phyloP scores from a whole-genome alignment of 2,329 filamentous ascomycete species.

The Fusarium albidum region DNA sequence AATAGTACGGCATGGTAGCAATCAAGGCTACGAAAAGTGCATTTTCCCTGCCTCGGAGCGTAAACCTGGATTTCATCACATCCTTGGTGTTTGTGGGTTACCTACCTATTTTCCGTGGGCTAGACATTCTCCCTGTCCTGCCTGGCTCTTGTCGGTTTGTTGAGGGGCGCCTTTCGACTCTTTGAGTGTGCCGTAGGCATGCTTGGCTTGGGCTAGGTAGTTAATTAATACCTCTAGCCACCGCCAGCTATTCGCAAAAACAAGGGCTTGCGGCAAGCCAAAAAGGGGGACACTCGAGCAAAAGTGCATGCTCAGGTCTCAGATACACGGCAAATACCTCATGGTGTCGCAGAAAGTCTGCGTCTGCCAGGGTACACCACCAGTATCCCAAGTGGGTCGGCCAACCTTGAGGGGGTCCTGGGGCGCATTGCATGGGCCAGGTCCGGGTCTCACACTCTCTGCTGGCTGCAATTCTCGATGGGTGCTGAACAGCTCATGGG shows the following conservation, averaged over 20 bases:
- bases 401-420: slow-evolving; percentile 6
- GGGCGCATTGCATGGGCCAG: neutral
- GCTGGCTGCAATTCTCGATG: slow-evolving; percentile 8
- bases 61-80: neutral
- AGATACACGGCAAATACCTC: neutral
- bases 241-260: neutral
- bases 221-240: no score
- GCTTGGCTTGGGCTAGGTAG: no score
- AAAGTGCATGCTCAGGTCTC: no score
- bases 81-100: slow-evolving; percentile 1
- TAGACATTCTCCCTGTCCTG: no score
- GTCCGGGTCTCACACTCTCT: neutral
- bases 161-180: no score
- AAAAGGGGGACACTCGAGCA: slow-evolving; percentile 12
- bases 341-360: neutral
- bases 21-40: slow-evolving; percentile 13
- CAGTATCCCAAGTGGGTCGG: slow-evolving; percentile 1
- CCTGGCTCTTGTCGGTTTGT: no score
- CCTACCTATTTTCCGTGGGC: neutral
- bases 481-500: slow-evolving; percentile 8
- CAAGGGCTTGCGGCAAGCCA: slow-evolving; percentile 7
- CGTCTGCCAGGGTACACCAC: neutral
- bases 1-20: slow-evolving; percentile 18
- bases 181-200: no score
- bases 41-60: slow-evolving; percentile 23